Evolutionary conservation across 2,329 filamentous ascomycete genomes (phyloP).

Genomic region (Colletotrichum eleusines): DNA sequence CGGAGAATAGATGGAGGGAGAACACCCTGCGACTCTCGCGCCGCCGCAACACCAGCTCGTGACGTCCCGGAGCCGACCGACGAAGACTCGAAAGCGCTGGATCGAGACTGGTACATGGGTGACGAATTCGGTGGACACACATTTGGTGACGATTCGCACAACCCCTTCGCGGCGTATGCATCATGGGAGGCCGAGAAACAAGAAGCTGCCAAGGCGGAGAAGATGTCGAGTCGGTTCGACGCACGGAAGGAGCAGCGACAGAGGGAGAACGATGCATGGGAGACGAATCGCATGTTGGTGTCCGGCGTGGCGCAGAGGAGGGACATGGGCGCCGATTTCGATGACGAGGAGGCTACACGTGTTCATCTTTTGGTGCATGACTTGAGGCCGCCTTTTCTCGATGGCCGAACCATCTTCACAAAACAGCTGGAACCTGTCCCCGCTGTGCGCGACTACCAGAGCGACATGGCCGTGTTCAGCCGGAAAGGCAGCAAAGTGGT

Average conservation of each 20-base stretch:
- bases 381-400: constrained; percentile 91
- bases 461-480: constrained; percentile 98
- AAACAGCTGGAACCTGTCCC: constrained; percentile 97
- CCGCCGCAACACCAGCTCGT: constrained; percentile 50
- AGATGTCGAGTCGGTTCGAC: constrained; percentile 77
- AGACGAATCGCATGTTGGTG: constrained; percentile 97
- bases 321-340: constrained; percentile 84
- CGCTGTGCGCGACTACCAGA: constrained; percentile 92
- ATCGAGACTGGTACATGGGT: constrained; percentile 93
- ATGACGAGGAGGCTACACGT: constrained; percentile 90
- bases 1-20: constrained; percentile 69
- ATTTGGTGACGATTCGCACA: constrained; percentile 92
- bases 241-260: constrained; percentile 86
- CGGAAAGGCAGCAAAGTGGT: constrained; percentile 95
- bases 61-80: constrained; percentile 74
- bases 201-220: constrained; percentile 81
- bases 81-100: constrained; percentile 80
- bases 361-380: constrained; percentile 95
- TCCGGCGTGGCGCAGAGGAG: constrained; percentile 93
- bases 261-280: constrained; percentile 97
- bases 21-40: constrained; percentile 58
- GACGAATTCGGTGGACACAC: constrained; percentile 86
- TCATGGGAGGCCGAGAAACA: constrained; percentile 79
- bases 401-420: constrained; percentile 95
- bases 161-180: constrained; percentile 84